Base-by-base conservation (phyloP, 495 filamentous ascomycete species). In the Penicillium malachiteum region DNA sequence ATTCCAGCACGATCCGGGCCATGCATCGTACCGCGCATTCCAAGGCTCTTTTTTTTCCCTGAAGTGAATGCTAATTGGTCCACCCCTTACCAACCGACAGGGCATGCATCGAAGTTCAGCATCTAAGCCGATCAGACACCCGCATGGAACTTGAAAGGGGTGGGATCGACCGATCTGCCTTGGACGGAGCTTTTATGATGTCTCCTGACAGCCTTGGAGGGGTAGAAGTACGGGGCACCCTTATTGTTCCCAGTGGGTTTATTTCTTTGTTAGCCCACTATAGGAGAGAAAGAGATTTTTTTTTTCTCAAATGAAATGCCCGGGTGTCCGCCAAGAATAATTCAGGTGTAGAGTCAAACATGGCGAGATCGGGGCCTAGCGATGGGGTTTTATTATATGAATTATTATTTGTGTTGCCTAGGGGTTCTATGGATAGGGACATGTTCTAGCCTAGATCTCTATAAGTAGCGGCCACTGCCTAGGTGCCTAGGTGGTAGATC, bases 121-220 rank as follows among this genome's bases (percentile, higher is more conserved):
- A 64, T 62, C 58, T 52, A 17, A 59, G 58, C 44, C 40, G 65
- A 65, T 65, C 62, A 59, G 52, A 57, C 52, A 65, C 60, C 55
- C 64, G 58, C 61, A 58, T 59, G 47, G 51, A 26, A 26, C 21
- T 43, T 54, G 50, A 54, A 52, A 57, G 53, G 35, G 33, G 48
- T 43, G 47, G 50, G 54, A 58, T 53, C 55, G 55, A 16, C 55
- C 41, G 55, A 58, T 58, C 55, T 48, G 44, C 37, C 49, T 16
- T 54, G 30, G 32, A 45, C 51, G 42, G 51, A 54, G 51, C 34
- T 44, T 34, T 48, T 48, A 17, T 30, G 13, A 34, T 48, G 45
- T 48, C 32, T 48, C 32, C 45, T 35, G 32, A 48, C 26, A 33
- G 13, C 47, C 11, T 0, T 47, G 14, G 47, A 31, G 31, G 21